These are phyloP conservation scores for Camellia japonica DNA, from an alignment of 148 eudicot genomes.

Conservation along the genomic window DNA sequence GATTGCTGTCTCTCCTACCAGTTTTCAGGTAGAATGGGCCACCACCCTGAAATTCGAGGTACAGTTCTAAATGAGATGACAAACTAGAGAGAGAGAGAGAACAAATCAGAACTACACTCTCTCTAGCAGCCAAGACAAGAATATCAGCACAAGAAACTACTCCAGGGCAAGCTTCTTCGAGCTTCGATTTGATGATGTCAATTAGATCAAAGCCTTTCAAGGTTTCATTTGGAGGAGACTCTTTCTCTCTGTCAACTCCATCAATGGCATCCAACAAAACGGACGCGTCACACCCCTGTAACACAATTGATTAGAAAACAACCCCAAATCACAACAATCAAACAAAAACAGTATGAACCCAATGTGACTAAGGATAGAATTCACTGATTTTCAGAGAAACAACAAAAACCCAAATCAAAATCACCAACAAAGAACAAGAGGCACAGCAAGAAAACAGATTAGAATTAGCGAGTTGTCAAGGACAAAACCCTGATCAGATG, in stretches of 20 bases:
- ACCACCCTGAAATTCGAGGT: conserved; percentile 40
- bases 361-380: conserved; percentile 2
- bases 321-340: not conserved
- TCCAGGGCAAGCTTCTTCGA: conserved; percentile 60
- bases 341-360: not conserved
- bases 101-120: conserved; percentile 49
- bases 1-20: conserved; percentile 57
- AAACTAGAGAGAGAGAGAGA: not conserved
- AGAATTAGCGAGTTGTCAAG: not conserved
- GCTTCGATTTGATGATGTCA: conserved; percentile 45
- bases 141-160: conserved; percentile 70
- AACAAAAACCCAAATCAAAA: not conserved
- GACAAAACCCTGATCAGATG: not conserved
- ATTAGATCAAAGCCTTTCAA: conserved; percentile 53
- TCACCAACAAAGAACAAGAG: not conserved
- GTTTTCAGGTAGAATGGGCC: conserved; percentile 70
- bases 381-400: not conserved
- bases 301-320: not conserved
- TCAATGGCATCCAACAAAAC: conserved; percentile 43
- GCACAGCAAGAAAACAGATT: not conserved
- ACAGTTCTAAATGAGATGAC: not conserved
- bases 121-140: conserved; percentile 60
- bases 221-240: conserved; percentile 49
- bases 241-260: conserved; percentile 49
- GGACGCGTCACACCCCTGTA: conserved; percentile 64